Evolutionary conservation across 1,139 yeast genomes (phyloP), one percentile per base, ranked within the genome.

Genomic region (Sugiyamaella xylanicola): DNA sequence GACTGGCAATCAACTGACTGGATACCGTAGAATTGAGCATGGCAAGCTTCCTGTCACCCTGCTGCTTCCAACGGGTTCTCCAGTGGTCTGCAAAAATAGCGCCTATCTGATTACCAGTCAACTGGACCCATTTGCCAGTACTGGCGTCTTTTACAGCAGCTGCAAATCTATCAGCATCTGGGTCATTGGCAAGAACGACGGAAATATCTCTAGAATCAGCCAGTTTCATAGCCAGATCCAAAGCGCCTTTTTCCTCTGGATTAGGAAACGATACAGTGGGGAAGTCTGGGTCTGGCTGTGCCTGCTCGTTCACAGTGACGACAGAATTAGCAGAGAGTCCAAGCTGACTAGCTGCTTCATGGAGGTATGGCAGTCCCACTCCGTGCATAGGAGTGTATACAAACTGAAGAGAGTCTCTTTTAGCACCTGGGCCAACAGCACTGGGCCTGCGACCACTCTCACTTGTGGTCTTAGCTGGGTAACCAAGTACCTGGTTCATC

Each of bases 341-440:
- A 32, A 63, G 65, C 47, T 54, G 70, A 53, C 51, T 61, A 53
- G 57, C 68, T 27, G 63, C 68, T 46, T 50, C 65, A 61, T 40
- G 71, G 64, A 72, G 63, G 58, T 68, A 51, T 41, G 69, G 66
- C 43, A 77, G 72, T 0, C 99, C 98, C 11, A 92, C 96, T 1
- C 98, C 99, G 70, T 93, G 98, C 85, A 93, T 85, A 15, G 98
- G 96, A 0, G 98, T 92, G 67, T 92, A 93, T 1, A 90, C 88
- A 63, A 87, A 85, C 56, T 73, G 73, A 60, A 77, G 74, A 4
- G 37, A 8, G 9, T 41, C 40, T 1, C 20, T 29, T 9, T 1
- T 16, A 20, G 64, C 65, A 5, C 75, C 52, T 29, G 45, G 39
- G 43, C 47, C 36, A 36, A 20, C 47, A 20, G 44, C 25, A 27